These are phyloP conservation scores for Rhizomucor miehei DNA, from an alignment of 371 early-diverging fungal species.

Conservation along the genomic window DNA sequence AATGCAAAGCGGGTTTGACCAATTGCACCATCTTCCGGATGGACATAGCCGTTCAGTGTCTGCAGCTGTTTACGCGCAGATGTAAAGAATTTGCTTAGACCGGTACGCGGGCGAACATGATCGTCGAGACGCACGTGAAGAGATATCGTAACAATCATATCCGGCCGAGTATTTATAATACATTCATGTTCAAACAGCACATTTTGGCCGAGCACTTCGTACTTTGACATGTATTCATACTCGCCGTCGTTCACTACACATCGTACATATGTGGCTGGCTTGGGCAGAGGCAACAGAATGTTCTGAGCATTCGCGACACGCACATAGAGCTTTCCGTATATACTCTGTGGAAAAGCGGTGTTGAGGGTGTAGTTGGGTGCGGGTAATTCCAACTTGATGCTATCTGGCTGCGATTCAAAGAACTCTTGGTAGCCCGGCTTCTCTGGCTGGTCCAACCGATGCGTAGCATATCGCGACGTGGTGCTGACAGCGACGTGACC, in stretches of 20 bases:
- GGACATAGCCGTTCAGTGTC: constrained; percentile 37
- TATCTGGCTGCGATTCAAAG: constrained; percentile 1
- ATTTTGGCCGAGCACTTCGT: constrained; percentile 25
- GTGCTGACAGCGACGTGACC: constrained; percentile 4
- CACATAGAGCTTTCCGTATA: constrained; percentile 37
- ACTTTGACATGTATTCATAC: constrained; percentile 47
- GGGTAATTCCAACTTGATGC: constrained; percentile 1
- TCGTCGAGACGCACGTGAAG: constrained; percentile 43
- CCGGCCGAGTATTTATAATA: constrained; percentile 32
- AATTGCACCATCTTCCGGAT: constrained; percentile 41
- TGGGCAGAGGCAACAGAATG: constrained; percentile 38
- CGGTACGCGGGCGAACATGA: constrained; percentile 28
- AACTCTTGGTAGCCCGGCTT: constrained; percentile 4
- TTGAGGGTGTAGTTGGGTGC: background rate
- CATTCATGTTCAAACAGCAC: constrained; percentile 37
- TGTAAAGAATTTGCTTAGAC: constrained; percentile 30
- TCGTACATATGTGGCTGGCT: constrained; percentile 37
- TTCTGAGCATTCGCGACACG: constrained; percentile 36
- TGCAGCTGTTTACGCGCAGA: constrained; percentile 28
- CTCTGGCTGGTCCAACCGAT: constrained; percentile 4
- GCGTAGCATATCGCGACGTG: background rate
- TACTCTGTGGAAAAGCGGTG: too few species aligned
- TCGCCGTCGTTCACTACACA: constrained; percentile 46
- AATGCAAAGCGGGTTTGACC: constrained; percentile 42
- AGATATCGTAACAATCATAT: constrained; percentile 39